A percentile compares a stretch with the other conserved stretches of the same genome.
Conservation (phyloP, 179 eudicot species). For the Amaranthus tricolor region DNA sequence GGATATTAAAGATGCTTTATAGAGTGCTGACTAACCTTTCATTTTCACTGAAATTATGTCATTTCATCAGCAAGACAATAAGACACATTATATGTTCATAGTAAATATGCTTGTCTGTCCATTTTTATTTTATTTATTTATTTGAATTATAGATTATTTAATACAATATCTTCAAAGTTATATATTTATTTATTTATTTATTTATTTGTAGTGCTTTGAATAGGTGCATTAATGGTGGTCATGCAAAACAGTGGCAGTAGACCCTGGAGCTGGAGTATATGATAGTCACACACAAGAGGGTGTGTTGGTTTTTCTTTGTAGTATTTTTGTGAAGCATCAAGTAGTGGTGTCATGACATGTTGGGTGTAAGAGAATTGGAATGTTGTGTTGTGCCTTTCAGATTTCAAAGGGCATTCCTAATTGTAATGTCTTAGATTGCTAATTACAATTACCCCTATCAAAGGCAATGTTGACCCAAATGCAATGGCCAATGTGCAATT, state of each 20-base stretch:
- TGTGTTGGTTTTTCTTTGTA: neutral
- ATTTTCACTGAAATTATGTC: neutral
- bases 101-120: neutral
- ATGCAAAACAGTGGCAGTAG: neutral
- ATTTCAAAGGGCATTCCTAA: neutral
- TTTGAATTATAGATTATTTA: too few relatives aligned
- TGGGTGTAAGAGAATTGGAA: neutral
- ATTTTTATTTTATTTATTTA: too few relatives aligned
- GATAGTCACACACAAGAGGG: neutral
- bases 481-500: too few relatives aligned
- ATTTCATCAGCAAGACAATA: neutral
- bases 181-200: too few relatives aligned
- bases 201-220: too few relatives aligned
- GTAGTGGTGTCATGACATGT: neutral
- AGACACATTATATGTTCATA: neutral
- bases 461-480: too few relatives aligned
- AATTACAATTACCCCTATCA: too few relatives aligned
- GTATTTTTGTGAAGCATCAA: neutral
- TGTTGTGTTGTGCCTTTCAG: neutral
- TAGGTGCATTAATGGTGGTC: constrained; percentile 5
- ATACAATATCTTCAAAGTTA: too few relatives aligned
- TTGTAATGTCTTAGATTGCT: too few relatives aligned
- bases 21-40: neutral
- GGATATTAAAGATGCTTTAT: neutral
- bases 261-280: neutral